Base-by-base conservation (phyloP, 1,139 yeast genomes). In the Geotrichum histeridarum region DNA sequence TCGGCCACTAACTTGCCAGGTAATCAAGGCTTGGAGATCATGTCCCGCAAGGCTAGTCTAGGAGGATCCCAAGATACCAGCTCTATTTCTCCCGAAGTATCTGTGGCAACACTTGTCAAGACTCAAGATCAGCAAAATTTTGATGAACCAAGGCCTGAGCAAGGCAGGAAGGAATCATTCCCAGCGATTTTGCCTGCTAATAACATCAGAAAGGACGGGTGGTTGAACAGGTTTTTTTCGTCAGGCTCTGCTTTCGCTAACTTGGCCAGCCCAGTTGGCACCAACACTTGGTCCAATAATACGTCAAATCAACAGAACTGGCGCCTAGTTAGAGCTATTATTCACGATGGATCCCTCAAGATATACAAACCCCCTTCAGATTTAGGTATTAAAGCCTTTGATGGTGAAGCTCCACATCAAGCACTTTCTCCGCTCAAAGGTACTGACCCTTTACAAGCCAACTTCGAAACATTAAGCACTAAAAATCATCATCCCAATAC, bases 341-440 rank as follows among this genome's bases (percentile, higher is more conserved):
- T 70, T 17, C 61, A 59, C 42, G 65, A 67, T 37, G 70, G 68
- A 33, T 48, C 57, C 12, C 60, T 70, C 11, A 50, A 56, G 15
- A 57, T 70, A 18, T 67, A 60, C 57, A 65, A 63, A 55, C 68
- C 72, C 4, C 68, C 72, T 11, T 53, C 69, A 6, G 70, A 66
- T 22, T 42, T 67, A 22, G 61, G 56, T 1, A 56, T 64, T 35
- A 61, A 60, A 42, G 54, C 62, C n/a, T 65, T 65, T 56, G 71
- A 68, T 44, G 32, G 17, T 37, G 51, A 36, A 11, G 30, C 43
- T 47, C 43, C 46, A 38, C 50, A 41, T 35, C 55, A 36, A 46
- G 37, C 54, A 22, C 14, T 49, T 35, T 42, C 17, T 31, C 39
- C 31, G 5, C 5, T 22, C 27, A 22, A 22, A 22, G 27, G 27